phyloP scores from a whole-genome alignment of 1,284 basidiomycete species.

The Amylostereum areolatum region DNA sequence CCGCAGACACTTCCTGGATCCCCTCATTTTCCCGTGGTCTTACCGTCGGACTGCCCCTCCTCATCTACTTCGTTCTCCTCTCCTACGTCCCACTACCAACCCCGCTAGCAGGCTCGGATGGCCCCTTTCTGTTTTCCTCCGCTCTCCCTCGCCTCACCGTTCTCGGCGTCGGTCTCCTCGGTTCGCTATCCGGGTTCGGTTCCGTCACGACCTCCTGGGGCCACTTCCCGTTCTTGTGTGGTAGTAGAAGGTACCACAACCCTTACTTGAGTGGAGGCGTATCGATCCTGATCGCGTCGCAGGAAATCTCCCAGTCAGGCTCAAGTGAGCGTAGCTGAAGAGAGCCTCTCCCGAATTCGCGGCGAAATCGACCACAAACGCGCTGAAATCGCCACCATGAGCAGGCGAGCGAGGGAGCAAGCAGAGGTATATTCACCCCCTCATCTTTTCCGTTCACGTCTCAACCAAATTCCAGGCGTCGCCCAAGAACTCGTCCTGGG shows the following conservation, averaged over 20 bases:
- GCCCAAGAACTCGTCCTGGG: slow-evolving; percentile 31
- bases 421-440: slow-evolving; percentile 3
- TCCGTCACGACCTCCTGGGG: slow-evolving; percentile 62
- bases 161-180: slow-evolving; percentile 66
- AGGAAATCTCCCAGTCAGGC: slow-evolving; percentile 38
- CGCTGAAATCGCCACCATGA: slow-evolving; percentile 5
- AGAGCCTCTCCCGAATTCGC: slow-evolving; percentile 45
- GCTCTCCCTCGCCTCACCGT: slow-evolving; percentile 64
- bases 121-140: slow-evolving; percentile 32
- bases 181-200: slow-evolving; percentile 69
- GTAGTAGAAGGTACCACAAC: neutral
- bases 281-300: neutral
- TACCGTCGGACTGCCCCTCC: slow-evolving; percentile 44
- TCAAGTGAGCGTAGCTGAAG: slow-evolving; percentile 43
- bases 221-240: slow-evolving; percentile 28
- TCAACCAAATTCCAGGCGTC: slow-evolving; percentile 7
- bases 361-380: slow-evolving; percentile 33
- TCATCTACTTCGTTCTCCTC: slow-evolving; percentile 50
- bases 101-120: slow-evolving; percentile 30
- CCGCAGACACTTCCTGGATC: slow-evolving; percentile 17
- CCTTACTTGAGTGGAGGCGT: no score
- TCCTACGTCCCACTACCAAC: slow-evolving; percentile 63
- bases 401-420: slow-evolving; percentile 5
- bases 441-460: neutral
- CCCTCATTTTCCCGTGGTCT: slow-evolving; percentile 29